Conservation (phyloP, 179 eudicot genomes). For the Camellia oleifera region DNA sequence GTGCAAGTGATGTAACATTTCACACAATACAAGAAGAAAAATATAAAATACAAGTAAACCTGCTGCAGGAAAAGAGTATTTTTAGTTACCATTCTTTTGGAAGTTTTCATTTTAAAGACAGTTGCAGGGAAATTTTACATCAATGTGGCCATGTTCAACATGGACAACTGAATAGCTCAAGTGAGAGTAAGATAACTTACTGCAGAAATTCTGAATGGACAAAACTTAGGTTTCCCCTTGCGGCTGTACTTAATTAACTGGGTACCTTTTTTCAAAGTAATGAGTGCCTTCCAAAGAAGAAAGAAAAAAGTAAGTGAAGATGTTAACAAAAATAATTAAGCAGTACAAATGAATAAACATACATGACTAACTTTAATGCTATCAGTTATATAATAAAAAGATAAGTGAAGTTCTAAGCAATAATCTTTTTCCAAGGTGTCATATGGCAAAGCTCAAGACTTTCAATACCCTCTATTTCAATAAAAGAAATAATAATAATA, state of each 20-base stretch:
- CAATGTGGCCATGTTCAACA: slow-evolving; percentile 4
- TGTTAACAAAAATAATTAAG: background rate
- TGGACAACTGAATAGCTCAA: slow-evolving; percentile 4
- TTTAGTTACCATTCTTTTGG: background rate
- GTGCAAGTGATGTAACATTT: background rate
- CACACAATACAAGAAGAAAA: background rate
- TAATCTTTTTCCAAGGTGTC: background rate
- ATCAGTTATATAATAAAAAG: background rate
- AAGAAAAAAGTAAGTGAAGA: background rate
- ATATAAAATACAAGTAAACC: background rate
- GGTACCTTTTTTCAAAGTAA: slow-evolving; percentile 79
- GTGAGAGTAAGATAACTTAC: slow-evolving; percentile 33
- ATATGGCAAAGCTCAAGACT: background rate
- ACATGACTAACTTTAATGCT: background rate
- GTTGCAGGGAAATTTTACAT: background rate
- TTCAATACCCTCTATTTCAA: background rate
- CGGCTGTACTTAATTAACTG: slow-evolving; percentile 85
- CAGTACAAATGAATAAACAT: background rate
- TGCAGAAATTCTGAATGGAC: slow-evolving; percentile 80
- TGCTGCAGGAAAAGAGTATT: background rate
- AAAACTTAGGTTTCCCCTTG: slow-evolving; percentile 82
- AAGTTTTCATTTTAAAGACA: background rate
- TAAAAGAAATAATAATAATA: background rate
- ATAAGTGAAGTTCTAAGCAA: slow-evolving; percentile 3
- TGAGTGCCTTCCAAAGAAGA: slow-evolving; percentile 50